Evolutionary conservation across 441 rosid species (phyloP), one percentile per base, ranked within the genome.

Genomic region (Pelargonium hybrid): DNA sequence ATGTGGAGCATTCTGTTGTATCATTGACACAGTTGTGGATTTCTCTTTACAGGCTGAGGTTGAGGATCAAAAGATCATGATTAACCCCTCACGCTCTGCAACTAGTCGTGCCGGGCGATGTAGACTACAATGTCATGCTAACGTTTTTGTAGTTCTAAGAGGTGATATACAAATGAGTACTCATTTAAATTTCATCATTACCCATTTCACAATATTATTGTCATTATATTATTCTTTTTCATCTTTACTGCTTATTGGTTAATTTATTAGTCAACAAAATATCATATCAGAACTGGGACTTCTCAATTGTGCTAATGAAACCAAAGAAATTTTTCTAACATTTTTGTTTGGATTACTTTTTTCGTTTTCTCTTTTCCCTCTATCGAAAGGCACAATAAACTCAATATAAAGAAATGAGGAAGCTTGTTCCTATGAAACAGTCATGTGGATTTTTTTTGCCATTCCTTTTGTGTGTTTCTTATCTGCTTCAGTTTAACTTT

Each of bases 31-130:
- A 0, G 25, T 45, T 8, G 31, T 37, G 2, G 7, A 41, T 74
- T 71, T 54, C 41, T 72, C 26, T 75, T 15, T 62, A 65, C 74
- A 93, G 98, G 98, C 96, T 68, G 97, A 91, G 82, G 78, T 91
- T 72, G 97, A 94, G 74, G 96, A 94, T 78, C 97, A 94, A 81
- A 91, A 85, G n/a, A n/a, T n/a, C 95, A 61, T 90, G 97, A 97
- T 79, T 90, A 77, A 88, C 96, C 6, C 97, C 98, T 66, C 97
- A 91, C 67, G 88, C 88, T 1, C 69, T 89, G 72, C 98, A 93
- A 77, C 98, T 90, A 93, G 92, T 88, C 77, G 80, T 90, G 80
- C 85, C 96, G 1, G 91, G 90, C 56, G 97, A 91, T 82, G 92
- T 93, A 72, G 92, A 90, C 78, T 91, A 82, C 72, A 73, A 82